A percentile compares a stretch with the other conserved stretches of the same genome.
These are phyloP conservation scores for Neofusicoccum laricinum DNA, from an alignment of 2,329 filamentous ascomycete species.

Conservation along the genomic window DNA sequence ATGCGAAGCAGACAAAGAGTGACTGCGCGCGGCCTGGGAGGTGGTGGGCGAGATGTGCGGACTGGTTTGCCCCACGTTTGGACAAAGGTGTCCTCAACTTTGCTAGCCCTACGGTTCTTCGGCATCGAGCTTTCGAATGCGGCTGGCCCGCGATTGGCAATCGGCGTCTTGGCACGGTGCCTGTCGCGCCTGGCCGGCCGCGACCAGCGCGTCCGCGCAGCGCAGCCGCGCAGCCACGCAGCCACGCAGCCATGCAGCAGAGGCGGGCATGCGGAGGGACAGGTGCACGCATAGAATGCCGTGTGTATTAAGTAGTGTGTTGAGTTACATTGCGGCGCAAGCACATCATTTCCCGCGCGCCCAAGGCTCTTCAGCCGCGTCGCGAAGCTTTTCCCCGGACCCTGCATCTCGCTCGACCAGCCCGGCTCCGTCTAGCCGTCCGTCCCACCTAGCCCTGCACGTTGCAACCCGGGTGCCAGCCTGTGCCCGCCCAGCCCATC, in stretches of 20 bases:
- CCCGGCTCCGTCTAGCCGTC: background rate
- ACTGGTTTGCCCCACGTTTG: constrained; percentile 12
- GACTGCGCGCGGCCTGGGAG: constrained; percentile 1
- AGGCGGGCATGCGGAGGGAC: background rate
- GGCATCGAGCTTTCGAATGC: constrained; percentile 2
- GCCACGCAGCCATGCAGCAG: background rate
- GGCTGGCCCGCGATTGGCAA: constrained; percentile 8
- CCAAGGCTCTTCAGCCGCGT: constrained; percentile 1
- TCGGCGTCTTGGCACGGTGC: constrained; percentile 3
- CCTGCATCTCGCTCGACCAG: constrained; percentile 1
- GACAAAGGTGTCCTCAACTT: constrained; percentile 16
- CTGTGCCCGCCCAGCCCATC: background rate
- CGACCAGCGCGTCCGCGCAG: background rate
- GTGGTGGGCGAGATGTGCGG: background rate
- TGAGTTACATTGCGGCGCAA: background rate
- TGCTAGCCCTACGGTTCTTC: constrained; percentile 15
- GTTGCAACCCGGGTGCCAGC: background rate
- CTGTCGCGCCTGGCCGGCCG: background rate
- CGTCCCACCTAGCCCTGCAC: background rate
- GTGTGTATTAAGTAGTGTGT: background rate
- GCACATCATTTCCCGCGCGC: background rate
- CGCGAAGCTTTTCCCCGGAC: constrained; percentile 2
- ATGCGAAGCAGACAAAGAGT: background rate
- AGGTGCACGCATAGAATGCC: background rate
- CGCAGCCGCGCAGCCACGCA: background rate